A percentile compares a stretch with the other conserved stretches of the same genome.
phyloP scores from a whole-genome alignment of 768 basidiomycete species.

The Termitomyces sp. region DNA sequence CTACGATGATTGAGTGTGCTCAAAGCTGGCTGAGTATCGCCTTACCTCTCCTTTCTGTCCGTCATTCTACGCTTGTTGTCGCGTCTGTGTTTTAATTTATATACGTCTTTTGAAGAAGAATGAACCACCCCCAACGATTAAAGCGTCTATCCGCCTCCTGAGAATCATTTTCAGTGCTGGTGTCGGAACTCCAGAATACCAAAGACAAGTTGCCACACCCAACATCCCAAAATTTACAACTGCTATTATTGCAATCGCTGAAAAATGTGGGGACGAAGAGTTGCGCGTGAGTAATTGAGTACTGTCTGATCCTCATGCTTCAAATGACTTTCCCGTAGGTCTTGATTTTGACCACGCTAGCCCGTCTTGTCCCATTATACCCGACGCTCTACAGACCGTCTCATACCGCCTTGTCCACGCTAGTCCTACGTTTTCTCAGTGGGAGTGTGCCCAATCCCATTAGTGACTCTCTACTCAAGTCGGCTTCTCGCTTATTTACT shows the following conservation, averaged over 20 bases:
- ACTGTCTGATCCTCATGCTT: background rate
- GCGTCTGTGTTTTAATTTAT: constrained; percentile 21
- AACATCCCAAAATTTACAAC: constrained; percentile 67
- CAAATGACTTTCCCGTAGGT: constrained; percentile 25
- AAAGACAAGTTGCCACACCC: constrained; percentile 70
- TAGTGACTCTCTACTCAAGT: constrained; percentile 30
- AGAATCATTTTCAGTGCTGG: constrained; percentile 56
- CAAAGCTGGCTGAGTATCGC: constrained; percentile 66
- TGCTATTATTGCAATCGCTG: constrained; percentile 50
- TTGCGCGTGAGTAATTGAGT: constrained; percentile 41
- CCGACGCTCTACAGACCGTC: constrained; percentile 61
- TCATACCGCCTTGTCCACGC: constrained; percentile 42
- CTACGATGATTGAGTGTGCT: constrained; percentile 62
- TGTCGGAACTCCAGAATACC: constrained; percentile 67
- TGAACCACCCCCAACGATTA: constrained; percentile 54
- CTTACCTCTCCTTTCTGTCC: constrained; percentile 65
- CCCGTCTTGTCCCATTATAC: constrained; percentile 56
- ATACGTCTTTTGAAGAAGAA: constrained; percentile 47
- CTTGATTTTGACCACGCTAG: constrained; percentile 41
- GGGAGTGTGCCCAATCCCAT: constrained; percentile 44
- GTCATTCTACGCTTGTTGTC: constrained; percentile 28
- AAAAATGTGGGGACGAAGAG: constrained; percentile 44
- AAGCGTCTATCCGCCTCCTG: constrained; percentile 62
- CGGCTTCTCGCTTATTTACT: constrained; percentile 56
- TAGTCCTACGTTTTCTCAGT: constrained; percentile 52